Conservation (phyloP, 305 asterid species). For the Solanum chacoense region DNA sequence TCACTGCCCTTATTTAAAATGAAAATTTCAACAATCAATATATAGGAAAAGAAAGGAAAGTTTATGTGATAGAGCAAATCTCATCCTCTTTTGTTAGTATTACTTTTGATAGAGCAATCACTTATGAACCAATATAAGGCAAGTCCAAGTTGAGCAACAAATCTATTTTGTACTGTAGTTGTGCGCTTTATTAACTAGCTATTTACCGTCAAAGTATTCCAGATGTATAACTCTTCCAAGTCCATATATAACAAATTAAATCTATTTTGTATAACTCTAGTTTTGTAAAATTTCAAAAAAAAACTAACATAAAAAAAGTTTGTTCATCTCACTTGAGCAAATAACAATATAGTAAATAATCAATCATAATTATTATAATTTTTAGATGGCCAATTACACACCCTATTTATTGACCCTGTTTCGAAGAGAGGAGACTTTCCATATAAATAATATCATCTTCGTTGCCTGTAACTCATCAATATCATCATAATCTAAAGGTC, state of each 20-base stretch:
- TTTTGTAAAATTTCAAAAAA: neutral
- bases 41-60: neutral
- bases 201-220: neutral
- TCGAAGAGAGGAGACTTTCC: neutral
- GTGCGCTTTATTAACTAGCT: neutral
- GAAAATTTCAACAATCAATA: too few species aligned
- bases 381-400: neutral
- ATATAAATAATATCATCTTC: neutral
- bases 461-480: too few species aligned
- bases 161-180: neutral
- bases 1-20: too few species aligned
- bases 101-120: neutral
- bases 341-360: too few species aligned
- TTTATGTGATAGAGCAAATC: neutral
- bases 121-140: neutral
- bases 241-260: neutral
- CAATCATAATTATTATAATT: too few species aligned
- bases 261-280: neutral
- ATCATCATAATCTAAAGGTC: neutral
- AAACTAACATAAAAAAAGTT: too few species aligned
- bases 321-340: neutral
- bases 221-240: neutral
- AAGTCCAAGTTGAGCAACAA: neutral
- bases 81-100: neutral
- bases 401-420: neutral